Conservation (phyloP, 345 rosid species). For the Atalantia buxifolia region DNA sequence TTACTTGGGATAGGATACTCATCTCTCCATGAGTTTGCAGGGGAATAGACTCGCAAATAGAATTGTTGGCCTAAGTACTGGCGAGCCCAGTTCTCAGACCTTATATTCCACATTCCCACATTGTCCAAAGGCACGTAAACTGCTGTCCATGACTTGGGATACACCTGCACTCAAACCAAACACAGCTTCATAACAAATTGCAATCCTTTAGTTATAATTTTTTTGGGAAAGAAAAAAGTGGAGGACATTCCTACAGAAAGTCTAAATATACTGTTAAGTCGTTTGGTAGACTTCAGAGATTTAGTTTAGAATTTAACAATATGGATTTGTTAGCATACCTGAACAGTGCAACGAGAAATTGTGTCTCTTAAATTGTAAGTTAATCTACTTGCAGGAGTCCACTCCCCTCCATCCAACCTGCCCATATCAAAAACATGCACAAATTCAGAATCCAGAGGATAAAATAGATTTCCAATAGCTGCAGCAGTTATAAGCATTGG, state of each 20-base stretch:
- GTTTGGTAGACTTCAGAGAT: not conserved
- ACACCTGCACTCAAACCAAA: conserved; percentile 40
- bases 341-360: conserved; percentile 61
- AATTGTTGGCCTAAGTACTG: conserved; percentile 74
- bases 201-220: not conserved
- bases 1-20: conserved; percentile 65
- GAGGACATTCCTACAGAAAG: not conserved
- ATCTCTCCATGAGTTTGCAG: conserved; percentile 61
- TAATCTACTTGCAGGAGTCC: conserved; percentile 57
- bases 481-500: not conserved
- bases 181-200: not conserved
- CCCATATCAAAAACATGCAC: not conserved
- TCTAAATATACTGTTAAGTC: not conserved
- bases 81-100: conserved; percentile 69
- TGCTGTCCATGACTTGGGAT: conserved; percentile 73
- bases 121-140: conserved; percentile 68
- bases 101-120: conserved; percentile 77
- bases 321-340: conserved; percentile 31
- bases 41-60: conserved; percentile 52
- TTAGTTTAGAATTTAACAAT: not conserved
- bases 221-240: not conserved
- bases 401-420: conserved; percentile 77
- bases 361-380: conserved; percentile 60
- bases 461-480: not conserved
- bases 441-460: not conserved